Evolutionary conservation across 2,329 filamentous ascomycete species (phyloP).

Genomic region (Chaetomium olivaceum): DNA sequence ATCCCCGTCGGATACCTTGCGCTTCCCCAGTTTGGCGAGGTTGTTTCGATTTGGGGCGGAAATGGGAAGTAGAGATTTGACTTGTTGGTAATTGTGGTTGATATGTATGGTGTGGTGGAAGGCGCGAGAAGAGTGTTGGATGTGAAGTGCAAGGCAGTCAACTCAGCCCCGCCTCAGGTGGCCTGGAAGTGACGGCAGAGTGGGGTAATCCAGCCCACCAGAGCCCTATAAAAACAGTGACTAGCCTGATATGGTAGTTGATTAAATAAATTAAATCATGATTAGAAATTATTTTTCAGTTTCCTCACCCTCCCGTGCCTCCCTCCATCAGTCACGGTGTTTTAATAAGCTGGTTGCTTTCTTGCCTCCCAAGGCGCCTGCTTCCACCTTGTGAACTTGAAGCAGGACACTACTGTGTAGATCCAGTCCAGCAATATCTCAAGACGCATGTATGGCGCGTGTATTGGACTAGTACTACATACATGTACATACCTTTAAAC

Average conservation of each 20-base stretch:
- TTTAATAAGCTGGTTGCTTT: neutral
- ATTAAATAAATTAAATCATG: too few species aligned
- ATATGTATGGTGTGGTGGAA: slow-evolving; percentile 7
- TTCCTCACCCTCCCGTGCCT: neutral
- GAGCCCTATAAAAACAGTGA: neutral
- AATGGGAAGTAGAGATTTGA: neutral
- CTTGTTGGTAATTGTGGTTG: slow-evolving; percentile 15
- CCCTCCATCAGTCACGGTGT: too few species aligned
- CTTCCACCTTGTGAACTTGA: too few species aligned
- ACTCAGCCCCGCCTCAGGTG: slow-evolving; percentile 25
- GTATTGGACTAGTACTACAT: too few species aligned
- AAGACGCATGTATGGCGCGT: too few species aligned
- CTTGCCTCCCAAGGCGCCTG: too few species aligned
- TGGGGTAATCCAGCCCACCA: neutral
- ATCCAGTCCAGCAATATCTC: too few species aligned
- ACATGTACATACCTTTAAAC: too few species aligned
- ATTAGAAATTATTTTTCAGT: neutral
- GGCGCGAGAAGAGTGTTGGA: slow-evolving; percentile 12
- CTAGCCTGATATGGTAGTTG: neutral
- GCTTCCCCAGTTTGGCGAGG: slow-evolving; percentile 62
- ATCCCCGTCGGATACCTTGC: slow-evolving; percentile 65
- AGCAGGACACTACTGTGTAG: too few species aligned
- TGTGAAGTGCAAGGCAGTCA: slow-evolving; percentile 14
- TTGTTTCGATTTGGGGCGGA: slow-evolving; percentile 8
- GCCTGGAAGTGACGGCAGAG: slow-evolving; percentile 21